Conservation (phyloP, 345 rosid species). For the Anacardium occidentale region DNA sequence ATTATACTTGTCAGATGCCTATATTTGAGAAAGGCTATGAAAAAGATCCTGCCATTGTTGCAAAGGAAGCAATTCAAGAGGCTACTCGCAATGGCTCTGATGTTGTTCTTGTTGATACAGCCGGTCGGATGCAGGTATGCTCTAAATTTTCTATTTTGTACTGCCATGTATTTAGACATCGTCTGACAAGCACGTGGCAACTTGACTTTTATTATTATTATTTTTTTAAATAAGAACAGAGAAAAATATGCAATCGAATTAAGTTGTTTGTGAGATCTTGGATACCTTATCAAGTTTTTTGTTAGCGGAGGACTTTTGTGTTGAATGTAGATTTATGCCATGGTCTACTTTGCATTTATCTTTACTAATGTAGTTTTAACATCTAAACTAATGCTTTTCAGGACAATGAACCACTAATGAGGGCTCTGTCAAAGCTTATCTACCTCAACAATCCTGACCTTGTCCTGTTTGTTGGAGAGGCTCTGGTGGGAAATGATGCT, state of each 20-base stretch:
- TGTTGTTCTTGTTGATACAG: constrained; percentile 98
- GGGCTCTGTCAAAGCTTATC: constrained; percentile 93
- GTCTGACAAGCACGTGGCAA: not conserved
- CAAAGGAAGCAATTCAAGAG: constrained; percentile 97
- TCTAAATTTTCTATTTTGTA: not conserved
- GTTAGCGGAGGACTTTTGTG: not conserved
- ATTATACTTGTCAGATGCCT: constrained; percentile 55
- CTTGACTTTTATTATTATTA: too few relatives aligned
- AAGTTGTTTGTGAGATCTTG: not conserved
- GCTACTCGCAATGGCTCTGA: constrained; percentile 83
- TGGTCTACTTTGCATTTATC: not conserved
- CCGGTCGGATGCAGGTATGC: constrained; percentile 93
- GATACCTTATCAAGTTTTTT: not conserved
- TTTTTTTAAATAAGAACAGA: too few relatives aligned
- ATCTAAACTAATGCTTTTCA: constrained; percentile 22
- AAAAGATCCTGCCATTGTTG: constrained; percentile 96
- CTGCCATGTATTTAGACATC: not conserved
- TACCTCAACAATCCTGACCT: constrained; percentile 84
- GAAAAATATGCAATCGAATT: not conserved
- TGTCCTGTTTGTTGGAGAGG: constrained; percentile 98
- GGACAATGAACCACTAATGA: constrained; percentile 98
- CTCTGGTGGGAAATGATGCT: constrained; percentile 97
- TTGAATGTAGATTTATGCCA: not conserved
- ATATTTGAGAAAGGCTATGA: constrained; percentile 98
- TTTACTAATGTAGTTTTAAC: not conserved